Evolutionary conservation across 768 basidiomycete species (phyloP), one percentile per base, ranked within the genome.

Genomic region (Heimioporus sp.): DNA sequence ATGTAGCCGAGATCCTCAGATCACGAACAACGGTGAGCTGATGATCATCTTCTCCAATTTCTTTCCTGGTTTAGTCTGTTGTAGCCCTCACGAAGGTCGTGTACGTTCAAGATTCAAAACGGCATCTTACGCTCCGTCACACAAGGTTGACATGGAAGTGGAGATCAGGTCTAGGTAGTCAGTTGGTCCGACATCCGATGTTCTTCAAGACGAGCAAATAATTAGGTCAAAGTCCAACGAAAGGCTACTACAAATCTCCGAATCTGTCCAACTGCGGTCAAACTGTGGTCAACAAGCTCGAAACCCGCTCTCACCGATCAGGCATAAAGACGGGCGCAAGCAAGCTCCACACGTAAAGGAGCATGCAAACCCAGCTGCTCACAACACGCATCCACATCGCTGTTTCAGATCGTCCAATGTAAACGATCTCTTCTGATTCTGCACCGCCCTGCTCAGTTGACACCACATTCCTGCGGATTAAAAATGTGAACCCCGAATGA

Each of bases 341-440:
- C 31, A 96, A 72, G 60, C 88, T 93, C 92, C 92, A 94, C 30
- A 80, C 81, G 63, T 92, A 96, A 54, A 93, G 70, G 38, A 86
- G 50, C 72, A 92, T 86, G 68, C 92, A 98, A 21, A 96, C 80
- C 96, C 96, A 99, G 57, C 90, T 90, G 30, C 92, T 94, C 42
- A 98, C 90, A 31, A 98, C 82, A 5, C 97, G 78, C 92, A 98
- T 98, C 97, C 97, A 99, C 96, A 99, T 98, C 4, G 97, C 94
- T 10, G 90, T 87, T 66, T 94, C 91, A 5, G 92, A 95, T 35
- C 94, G 85, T 16, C 97, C 97, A 43, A 98, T 98, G 68, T 92
- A 91, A 36, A 98, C 86, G 55, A 88, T 83, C 39, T 80, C 73
- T 49, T 82, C 77, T n/a, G 82, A 78, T 54, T 83, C 77, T 0